Conservation (phyloP, 2,329 filamentous ascomycete genomes). For the Colletotrichum sidae region DNA sequence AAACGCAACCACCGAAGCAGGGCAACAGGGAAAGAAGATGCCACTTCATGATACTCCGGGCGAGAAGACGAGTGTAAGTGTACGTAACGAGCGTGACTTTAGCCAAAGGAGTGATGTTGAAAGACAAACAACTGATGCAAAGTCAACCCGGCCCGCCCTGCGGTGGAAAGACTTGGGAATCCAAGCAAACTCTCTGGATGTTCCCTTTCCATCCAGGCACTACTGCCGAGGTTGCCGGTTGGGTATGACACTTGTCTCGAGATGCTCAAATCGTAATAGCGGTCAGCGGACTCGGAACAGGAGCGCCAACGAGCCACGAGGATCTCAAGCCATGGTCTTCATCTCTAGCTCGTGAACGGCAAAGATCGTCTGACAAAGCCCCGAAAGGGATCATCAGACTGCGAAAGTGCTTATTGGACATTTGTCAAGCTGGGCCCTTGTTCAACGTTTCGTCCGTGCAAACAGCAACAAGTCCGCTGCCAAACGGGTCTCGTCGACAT, state of each 20-base stretch:
- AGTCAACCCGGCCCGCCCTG: too few relatives aligned
- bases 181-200: constrained; percentile 11
- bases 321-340: constrained; percentile 1
- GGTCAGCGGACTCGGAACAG: neutral
- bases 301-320: neutral
- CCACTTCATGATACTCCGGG: constrained; percentile 21
- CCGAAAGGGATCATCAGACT: neutral
- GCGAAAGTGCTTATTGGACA: constrained; percentile 4
- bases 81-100: constrained; percentile 7
- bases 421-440: neutral
- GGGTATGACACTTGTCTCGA: neutral
- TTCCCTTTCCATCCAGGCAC: constrained; percentile 12
- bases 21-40: constrained; percentile 29
- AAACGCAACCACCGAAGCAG: constrained; percentile 22
- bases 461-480: neutral
- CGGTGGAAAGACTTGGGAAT: constrained; percentile 25
- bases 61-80: constrained; percentile 20
- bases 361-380: neutral
- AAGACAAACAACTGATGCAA: too few relatives aligned
- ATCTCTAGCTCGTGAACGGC: neutral
- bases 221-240: constrained; percentile 12
- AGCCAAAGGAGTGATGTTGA: constrained; percentile 16
- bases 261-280: neutral
- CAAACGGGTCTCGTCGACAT: neutral
- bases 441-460: constrained; percentile 3